Conservation (phyloP, 2,329 filamentous ascomycete species). For the Onygenales sp. region DNA sequence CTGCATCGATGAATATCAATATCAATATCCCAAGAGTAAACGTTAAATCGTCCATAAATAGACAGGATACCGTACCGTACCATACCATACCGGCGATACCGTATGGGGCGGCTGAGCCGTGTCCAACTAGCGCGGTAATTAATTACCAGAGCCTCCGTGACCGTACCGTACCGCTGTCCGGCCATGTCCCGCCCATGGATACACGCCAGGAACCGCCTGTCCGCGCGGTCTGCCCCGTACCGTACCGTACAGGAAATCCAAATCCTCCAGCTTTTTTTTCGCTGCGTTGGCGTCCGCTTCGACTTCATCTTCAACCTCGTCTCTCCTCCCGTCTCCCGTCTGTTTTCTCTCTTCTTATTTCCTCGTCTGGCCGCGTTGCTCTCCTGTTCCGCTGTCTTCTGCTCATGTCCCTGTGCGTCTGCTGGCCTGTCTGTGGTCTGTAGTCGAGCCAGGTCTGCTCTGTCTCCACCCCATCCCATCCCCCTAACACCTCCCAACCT, state of each 20-base stretch:
- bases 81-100: not conserved
- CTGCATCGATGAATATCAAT: no score
- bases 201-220: no score
- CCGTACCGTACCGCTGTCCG: no score
- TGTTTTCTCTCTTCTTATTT: slow-evolving; percentile 8
- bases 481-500: not conserved
- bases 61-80: not conserved
- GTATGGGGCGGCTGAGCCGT: no score
- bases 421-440: not conserved
- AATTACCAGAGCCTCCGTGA: no score
- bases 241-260: not conserved
- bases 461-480: not conserved
- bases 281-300: not conserved
- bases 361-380: slow-evolving; percentile 9
- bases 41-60: not conserved
- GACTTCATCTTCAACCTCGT: not conserved
- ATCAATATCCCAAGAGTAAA: no score
- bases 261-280: not conserved
- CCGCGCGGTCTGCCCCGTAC: not conserved
- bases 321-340: not conserved
- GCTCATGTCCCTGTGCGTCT: not conserved
- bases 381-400: slow-evolving; percentile 10
- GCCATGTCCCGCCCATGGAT: no score
- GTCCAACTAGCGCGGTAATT: no score
- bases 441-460: not conserved